Evolutionary conservation across 1,139 yeast genomes (phyloP), one percentile per base, ranked within the genome.

Genomic region (Geotrichum candidum): DNA sequence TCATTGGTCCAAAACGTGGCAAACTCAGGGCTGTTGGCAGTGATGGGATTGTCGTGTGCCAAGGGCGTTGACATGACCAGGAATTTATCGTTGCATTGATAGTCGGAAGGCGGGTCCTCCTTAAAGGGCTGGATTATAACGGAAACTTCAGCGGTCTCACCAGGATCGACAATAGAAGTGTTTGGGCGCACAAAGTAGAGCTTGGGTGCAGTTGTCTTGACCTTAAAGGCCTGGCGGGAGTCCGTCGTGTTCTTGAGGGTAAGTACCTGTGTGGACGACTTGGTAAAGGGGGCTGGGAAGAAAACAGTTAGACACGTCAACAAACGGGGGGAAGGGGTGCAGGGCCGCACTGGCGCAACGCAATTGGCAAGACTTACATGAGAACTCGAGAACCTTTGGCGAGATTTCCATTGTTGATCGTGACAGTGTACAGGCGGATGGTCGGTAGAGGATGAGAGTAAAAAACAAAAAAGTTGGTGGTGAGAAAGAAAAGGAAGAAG

Each of bases 191-290:
- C 98, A 76, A 97, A 90, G 79, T 92, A 90, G 74, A 90, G 82
- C 75, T 90, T 92, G 64, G 99, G 99, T 15, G 98, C 97, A 10
- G 99, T 94, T 57, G 99, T 94, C 78, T 94, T 95, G 72, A 95
- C 97, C 79, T 95, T 95, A 81, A 90, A 94, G 41, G 97, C 97
- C 57, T 87, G 82, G 51, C 84, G 78, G 58, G 77, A 77, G 41
- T 77, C 74, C 29, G 90, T 77, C 62, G 84, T 82, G 78, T 94
- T 94, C 64, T 83, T 79, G 70, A 92, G 84, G 60, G 82, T 78
- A 72, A 90, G 83, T 67, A 82, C 79, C 72, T 86, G 88, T 27
- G 95, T 86, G 57, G 87, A 82, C 68, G 88, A 86, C 69, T 84
- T 81, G 70, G 88, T 84, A 74, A 90, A 86, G 59, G 96, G 91